phyloP scores from a whole-genome alignment of 225 moss, liverwort and hornwort genomes.

The Straminergon stramineum region DNA sequence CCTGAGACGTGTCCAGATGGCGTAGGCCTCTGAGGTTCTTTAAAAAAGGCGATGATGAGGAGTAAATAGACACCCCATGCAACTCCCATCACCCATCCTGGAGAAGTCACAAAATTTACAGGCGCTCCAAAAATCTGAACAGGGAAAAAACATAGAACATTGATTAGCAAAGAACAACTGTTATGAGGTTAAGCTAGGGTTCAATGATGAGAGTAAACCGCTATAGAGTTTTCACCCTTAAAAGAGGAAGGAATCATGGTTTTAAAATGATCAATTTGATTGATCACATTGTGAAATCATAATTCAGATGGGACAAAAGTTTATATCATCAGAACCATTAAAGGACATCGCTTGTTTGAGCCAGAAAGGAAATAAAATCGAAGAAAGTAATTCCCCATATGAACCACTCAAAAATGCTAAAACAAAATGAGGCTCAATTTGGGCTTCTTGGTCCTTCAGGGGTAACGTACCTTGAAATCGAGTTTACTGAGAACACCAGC shows the following conservation, averaged over 20 bases:
- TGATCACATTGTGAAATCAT: neutral
- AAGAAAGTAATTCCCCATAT: neutral
- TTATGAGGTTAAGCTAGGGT: neutral
- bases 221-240: neutral
- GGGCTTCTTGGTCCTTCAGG: neutral
- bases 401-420: neutral
- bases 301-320: neutral
- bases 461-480: conserved; percentile 22
- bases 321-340: neutral
- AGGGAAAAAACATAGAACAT: neutral
- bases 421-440: neutral
- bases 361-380: neutral
- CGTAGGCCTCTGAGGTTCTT: conserved; percentile 50
- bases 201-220: neutral
- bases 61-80: conserved; percentile 56
- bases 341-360: neutral
- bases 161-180: neutral
- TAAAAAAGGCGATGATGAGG: conserved; percentile 51
- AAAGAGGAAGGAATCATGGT: neutral
- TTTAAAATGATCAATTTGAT: neutral
- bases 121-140: conserved; percentile 60
- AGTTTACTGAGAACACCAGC: conserved; percentile 59
- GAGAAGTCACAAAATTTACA: conserved; percentile 74
- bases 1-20: neutral
- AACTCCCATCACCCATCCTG: conserved; percentile 84